Base-by-base conservation (phyloP, 2,329 filamentous ascomycete species). In the Xylariaceae sp. region DNA sequence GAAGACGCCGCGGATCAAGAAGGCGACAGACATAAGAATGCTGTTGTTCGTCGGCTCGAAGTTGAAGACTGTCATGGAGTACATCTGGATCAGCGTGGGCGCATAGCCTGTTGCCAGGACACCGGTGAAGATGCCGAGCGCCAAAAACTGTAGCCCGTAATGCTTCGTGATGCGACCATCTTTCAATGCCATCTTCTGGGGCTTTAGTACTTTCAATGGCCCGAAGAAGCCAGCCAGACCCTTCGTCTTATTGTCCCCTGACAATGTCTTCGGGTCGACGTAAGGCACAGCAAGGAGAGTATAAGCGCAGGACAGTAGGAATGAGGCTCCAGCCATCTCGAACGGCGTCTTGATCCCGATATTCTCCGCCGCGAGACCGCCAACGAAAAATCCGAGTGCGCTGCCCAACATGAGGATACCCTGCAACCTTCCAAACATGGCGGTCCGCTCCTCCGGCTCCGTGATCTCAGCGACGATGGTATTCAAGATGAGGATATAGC, bases 401-500 rank as follows among this genome's bases (percentile, higher is more conserved):
- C 45, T 48, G 18, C 58, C 59, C 5, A 61, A 31, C 60, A 64
- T 58, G 38, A 53, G 33, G 17, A 53, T 36, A 33, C 62, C 54
- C 43, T 64, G 58, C n/a, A 63, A 51, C 27, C 36, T 73, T 1
- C 85, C 85, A 49, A 88, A 78, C 1, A 83, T 77, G 0, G 74
- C 79, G 0, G 85, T 88, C 2, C 85, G 70, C 48, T 76, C 69
- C 11, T 74, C 66, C 0, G 82, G 77, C 38, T 78, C 72, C 0
- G 85, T 78, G 2, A 86, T 71, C 60, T 87, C 84, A 1, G 83
- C 78, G 1, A 83, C 80, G 44, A 85, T 81, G 12, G 83, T 82
- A 58, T 88, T 88, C 22, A 86, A 71, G 1, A 83, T 76, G 3
- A 88, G 75, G 11, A 87, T 75, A 60, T 88, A 88, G 0, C 85